A percentile compares a stretch with the other conserved stretches of the same genome.
phyloP scores from a whole-genome alignment of 495 filamentous ascomycete species.

The Lepidopterella palustris region DNA sequence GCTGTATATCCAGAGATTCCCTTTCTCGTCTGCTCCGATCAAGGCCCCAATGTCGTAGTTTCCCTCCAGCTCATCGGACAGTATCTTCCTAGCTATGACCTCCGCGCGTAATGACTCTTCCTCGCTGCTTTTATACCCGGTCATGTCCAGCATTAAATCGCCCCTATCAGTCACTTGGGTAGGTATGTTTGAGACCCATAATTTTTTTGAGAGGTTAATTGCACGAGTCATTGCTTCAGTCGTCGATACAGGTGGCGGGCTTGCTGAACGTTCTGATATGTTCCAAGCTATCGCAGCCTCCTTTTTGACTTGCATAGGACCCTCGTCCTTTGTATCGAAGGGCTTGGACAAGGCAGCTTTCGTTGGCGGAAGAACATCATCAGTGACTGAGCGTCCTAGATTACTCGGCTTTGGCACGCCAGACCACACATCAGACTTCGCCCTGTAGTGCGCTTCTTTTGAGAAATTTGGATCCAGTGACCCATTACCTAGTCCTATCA shows the following conservation, averaged over 20 bases:
- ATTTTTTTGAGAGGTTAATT: conserved; percentile 75
- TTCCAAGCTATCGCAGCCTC: conserved; percentile 25
- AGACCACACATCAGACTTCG: conserved; percentile 30
- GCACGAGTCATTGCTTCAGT: conserved; percentile 78
- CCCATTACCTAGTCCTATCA: conserved; percentile 44
- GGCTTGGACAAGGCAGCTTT: conserved; percentile 8
- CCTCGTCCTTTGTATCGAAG: conserved; percentile 12
- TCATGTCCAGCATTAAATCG: conserved; percentile 99
- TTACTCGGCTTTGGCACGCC: conserved; percentile 2
- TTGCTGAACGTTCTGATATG: conserved; percentile 50
- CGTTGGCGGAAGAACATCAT: conserved; percentile 24
- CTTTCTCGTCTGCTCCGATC: conserved; percentile 89
- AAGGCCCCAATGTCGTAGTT: conserved; percentile 93
- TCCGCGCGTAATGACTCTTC: conserved; percentile 89
- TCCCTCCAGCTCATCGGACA: conserved; percentile 90
- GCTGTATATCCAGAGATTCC: conserved; percentile 98
- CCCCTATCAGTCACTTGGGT: conserved; percentile 85
- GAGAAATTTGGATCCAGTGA: conserved; percentile 61
- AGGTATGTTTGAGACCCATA: conserved; percentile 84
- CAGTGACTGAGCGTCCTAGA: conserved; percentile 19
- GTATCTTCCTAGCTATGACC: conserved; percentile 85
- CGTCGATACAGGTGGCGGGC: conserved; percentile 68
- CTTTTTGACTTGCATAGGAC: conserved; percentile 17
- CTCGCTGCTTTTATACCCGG: conserved; percentile 86
- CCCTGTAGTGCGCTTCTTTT: conserved; percentile 24